A percentile compares a stretch with the other conserved stretches of the same genome.
These are phyloP conservation scores for Cardiospermum halicacabum DNA, from an alignment of 345 rosid species.

Conservation along the genomic window DNA sequence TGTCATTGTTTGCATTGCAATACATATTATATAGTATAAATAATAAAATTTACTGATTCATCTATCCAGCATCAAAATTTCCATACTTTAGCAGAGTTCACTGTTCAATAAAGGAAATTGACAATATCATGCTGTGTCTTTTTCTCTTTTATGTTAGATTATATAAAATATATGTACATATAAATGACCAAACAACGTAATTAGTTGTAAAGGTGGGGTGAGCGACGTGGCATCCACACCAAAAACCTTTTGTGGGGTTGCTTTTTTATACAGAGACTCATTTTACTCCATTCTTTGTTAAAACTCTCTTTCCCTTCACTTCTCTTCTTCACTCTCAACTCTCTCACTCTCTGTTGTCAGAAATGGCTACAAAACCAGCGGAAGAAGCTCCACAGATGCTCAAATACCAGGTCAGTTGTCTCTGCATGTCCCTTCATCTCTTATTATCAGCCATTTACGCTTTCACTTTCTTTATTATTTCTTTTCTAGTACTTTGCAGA, in stretches of 20 bases:
- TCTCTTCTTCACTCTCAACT: slow-evolving; percentile 1
- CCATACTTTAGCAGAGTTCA: no score
- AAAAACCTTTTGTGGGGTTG: background rate
- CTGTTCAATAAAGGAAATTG: background rate
- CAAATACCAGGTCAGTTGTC: slow-evolving; percentile 36
- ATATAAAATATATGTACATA: no score
- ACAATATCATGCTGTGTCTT: background rate
- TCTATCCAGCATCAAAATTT: no score
- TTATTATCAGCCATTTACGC: background rate
- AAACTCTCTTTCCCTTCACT: slow-evolving; percentile 6
- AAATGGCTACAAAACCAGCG: slow-evolving; percentile 38
- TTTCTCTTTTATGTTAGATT: no score
- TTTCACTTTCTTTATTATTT: background rate
- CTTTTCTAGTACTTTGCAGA: slow-evolving; percentile 31
- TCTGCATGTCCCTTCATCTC: background rate
- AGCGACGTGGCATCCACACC: slow-evolving; percentile 27
- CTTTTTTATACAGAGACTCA: background rate
- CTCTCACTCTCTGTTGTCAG: background rate
- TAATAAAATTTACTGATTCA: no score
- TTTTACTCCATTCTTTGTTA: background rate
- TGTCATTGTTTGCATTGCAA: no score
- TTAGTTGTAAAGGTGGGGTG: background rate
- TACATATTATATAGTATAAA: no score
- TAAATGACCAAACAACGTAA: background rate
- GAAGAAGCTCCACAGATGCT: slow-evolving; percentile 31